Base-by-base conservation (phyloP, 331 rosid species). In the Rhamnella rubrinervis region DNA sequence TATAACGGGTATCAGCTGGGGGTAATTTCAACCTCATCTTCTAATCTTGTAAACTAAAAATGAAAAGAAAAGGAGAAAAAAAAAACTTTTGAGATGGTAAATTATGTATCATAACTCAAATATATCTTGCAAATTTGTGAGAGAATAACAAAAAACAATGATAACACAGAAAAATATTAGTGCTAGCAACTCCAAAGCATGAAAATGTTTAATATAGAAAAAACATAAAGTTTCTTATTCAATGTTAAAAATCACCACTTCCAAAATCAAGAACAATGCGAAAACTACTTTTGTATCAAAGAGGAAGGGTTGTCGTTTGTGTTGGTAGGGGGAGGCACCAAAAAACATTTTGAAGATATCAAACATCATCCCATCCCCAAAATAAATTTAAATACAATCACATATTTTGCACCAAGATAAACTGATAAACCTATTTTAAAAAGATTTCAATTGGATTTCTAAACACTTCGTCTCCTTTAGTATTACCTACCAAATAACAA, bases 31-130 rank as follows among this genome's bases (percentile, higher is more conserved):
- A 80, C 78, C 88, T 84, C 21, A 89, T 96, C 87, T 93, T 93
- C 97, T 96, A 93, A 81, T 93, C 98, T 84, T 93, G 96, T 3
- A 97, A 93, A 80, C 98, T 93, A 67, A 23, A 14, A 26, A 60
- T 13, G 55, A 53, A 31, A 16, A 51, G 7, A 20, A 20, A 52
- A 52, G 1, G n/a, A 12, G 6, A n/a, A n/a, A n/a, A 13, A 47
- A 19, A 12, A 71, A 39, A 23, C 18, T 35, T 25, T 47, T 35
- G n/a, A 59, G 19, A 40, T 65, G 14, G 11, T 38, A 55, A 40
- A 40, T 44, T 13, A 37, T 16, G 28, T 19, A 62, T 28, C 44
- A 59, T 10, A 55, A 52, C 17, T 52, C 51, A 23, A 2, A 67
- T 5, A 44, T 26, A 65, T 10, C 25, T 46, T 20, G n/a, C 18